A percentile compares a stretch with the other conserved stretches of the same genome.
These are phyloP conservation scores for Pythium aphanidermatum DNA, from an alignment of 352 stramenopile genomes.

Conservation along the genomic window DNA sequence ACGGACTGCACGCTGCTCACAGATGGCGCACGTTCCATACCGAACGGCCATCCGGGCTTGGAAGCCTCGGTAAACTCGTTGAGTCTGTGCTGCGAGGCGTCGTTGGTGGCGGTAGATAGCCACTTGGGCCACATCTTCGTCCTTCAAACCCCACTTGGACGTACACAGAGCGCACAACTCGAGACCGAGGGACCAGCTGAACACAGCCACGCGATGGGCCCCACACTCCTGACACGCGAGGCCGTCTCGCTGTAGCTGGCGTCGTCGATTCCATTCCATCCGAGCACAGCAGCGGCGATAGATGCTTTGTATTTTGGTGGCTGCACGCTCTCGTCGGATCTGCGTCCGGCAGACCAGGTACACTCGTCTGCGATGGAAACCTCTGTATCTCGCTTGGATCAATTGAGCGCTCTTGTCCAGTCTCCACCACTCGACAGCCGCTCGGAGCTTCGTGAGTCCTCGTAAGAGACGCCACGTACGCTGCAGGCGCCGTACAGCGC, in stretches of 20 bases:
- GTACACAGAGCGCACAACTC: slow-evolving; percentile 31
- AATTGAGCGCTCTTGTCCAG: slow-evolving; percentile 14
- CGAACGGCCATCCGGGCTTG: slow-evolving; percentile 14
- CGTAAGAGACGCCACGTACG: slow-evolving; percentile 25
- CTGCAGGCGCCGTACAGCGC: slow-evolving; percentile 25
- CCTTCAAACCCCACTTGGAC: background rate
- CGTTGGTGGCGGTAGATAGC: slow-evolving; percentile 27
- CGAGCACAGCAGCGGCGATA: slow-evolving; percentile 26
- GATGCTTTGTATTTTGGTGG: slow-evolving; percentile 38
- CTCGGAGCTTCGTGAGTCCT: slow-evolving; percentile 13
- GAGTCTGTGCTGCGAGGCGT: slow-evolving; percentile 15
- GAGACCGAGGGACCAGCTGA: slow-evolving; percentile 23
- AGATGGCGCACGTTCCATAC: slow-evolving; percentile 39
- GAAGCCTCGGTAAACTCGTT: slow-evolving; percentile 34
- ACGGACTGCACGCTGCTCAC: slow-evolving; percentile 28
- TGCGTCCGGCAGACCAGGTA: slow-evolving; percentile 24
- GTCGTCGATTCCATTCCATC: slow-evolving; percentile 25
- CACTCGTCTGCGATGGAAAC: slow-evolving; percentile 13
- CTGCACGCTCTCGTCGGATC: slow-evolving; percentile 25
- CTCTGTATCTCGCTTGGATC: slow-evolving; percentile 24
- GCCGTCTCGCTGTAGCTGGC: slow-evolving; percentile 26
- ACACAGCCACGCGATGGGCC: slow-evolving; percentile 27
- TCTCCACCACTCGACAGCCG: slow-evolving; percentile 3
- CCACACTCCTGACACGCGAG: slow-evolving; percentile 37
- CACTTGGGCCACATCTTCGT: slow-evolving; percentile 20